Conservation (phyloP, 495 filamentous ascomycete species). For the Talaromyces ruber region DNA sequence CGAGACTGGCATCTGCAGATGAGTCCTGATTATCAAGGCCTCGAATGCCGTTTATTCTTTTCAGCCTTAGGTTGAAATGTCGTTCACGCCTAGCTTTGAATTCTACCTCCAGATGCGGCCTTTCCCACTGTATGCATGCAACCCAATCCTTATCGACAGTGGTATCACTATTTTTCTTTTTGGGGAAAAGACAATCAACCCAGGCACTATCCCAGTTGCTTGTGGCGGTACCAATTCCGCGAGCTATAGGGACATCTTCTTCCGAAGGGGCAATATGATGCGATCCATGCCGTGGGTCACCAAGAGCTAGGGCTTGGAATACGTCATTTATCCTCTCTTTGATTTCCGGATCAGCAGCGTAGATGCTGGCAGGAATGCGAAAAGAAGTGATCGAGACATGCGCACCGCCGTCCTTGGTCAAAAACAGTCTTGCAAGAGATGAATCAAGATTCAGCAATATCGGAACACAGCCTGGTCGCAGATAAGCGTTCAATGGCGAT, state of each 20-base stretch:
- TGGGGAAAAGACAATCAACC: not conserved
- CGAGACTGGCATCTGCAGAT: not conserved
- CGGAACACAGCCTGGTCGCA: not conserved
- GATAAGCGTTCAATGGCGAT: not conserved
- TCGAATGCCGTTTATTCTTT: not conserved
- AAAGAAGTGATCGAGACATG: not conserved
- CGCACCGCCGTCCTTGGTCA: not conserved
- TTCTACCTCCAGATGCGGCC: not conserved
- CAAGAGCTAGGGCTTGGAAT: not conserved
- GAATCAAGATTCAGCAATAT: not conserved
- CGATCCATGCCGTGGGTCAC: not conserved
- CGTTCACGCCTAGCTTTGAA: not conserved
- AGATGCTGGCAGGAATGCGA: not conserved
- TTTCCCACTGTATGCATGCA: not conserved
- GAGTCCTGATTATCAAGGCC: not conserved
- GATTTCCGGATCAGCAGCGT: not conserved
- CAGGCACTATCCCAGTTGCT: not conserved
- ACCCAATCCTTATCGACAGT: not conserved
- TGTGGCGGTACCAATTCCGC: not conserved
- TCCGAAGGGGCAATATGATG: not conserved
- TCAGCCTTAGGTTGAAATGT: not conserved
- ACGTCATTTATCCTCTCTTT: not conserved
- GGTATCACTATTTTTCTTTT: not conserved
- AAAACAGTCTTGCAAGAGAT: not conserved
- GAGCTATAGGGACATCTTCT: not conserved